A percentile compares a stretch with the other conserved stretches of the same genome.
Conservation (phyloP, 2,329 filamentous ascomycete species). For the Zasmidium cellare region DNA sequence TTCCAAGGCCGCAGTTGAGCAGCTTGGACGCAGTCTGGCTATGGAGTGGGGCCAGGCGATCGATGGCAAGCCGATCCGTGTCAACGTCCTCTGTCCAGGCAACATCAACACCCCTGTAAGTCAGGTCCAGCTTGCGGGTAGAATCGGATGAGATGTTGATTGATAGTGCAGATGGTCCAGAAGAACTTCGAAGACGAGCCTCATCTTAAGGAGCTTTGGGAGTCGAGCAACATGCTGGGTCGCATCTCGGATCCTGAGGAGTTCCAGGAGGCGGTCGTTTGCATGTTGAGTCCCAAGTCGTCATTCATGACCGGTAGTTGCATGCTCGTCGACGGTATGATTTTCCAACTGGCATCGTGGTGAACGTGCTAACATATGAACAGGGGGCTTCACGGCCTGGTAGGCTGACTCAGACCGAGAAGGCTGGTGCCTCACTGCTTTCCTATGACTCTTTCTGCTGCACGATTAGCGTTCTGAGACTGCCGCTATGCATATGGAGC, state of each 20-base stretch:
- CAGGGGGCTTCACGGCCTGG: constrained; percentile 8
- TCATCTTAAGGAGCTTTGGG: constrained; percentile 31
- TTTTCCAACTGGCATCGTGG: neutral
- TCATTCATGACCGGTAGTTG: constrained; percentile 31
- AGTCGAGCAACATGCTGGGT: constrained; percentile 35
- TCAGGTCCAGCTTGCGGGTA: no score
- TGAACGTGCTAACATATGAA: neutral
- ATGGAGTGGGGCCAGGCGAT: constrained; percentile 38
- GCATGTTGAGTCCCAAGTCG: constrained; percentile 31
- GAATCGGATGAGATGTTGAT: neutral
- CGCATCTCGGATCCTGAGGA: constrained; percentile 31
- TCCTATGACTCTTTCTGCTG: no score
- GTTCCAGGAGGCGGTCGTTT: constrained; percentile 32
- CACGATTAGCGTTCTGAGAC: no score
- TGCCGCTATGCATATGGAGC: no score
- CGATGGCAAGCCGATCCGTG: constrained; percentile 32
- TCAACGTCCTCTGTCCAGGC: constrained; percentile 36
- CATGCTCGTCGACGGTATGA: constrained; percentile 30
- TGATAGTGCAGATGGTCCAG: constrained; percentile 29
- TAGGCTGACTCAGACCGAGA: neutral
- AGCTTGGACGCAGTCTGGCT: constrained; percentile 18
- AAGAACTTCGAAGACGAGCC: constrained; percentile 34
- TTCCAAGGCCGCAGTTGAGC: constrained; percentile 35
- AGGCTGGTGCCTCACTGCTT: no score
- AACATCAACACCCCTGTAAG: constrained; percentile 36